Percentiles rank a stretch among this genome's conserved stretches.
These are phyloP conservation scores for Laburnicola sp. DNA, from an alignment of 2,329 filamentous ascomycete genomes.

Conservation along the genomic window DNA sequence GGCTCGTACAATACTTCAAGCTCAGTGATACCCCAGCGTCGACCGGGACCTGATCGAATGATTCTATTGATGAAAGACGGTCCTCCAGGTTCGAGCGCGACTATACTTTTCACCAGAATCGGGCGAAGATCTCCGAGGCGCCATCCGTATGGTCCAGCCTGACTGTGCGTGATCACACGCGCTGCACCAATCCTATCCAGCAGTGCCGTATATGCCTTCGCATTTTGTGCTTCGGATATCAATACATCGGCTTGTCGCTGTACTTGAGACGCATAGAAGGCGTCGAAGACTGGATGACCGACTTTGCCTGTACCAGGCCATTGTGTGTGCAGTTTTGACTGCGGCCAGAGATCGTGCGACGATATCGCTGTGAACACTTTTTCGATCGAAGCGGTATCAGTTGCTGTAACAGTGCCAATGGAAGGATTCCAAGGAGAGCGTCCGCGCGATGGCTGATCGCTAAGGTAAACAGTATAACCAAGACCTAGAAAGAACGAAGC, in stretches of 20 bases:
- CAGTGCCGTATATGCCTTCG: slow-evolving; percentile 48
- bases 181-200: slow-evolving; percentile 50
- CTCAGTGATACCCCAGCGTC: slow-evolving; percentile 34
- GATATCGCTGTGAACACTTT: slow-evolving; percentile 42
- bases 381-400: slow-evolving; percentile 16
- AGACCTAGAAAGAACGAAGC: slow-evolving; percentile 52
- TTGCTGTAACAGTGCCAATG: slow-evolving; percentile 11
- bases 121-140: slow-evolving; percentile 56
- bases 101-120: slow-evolving; percentile 52
- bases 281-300: slow-evolving; percentile 55
- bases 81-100: slow-evolving; percentile 58
- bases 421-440: slow-evolving; percentile 50
- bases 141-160: slow-evolving; percentile 53
- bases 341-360: slow-evolving; percentile 46
- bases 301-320: slow-evolving; percentile 44
- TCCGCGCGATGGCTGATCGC: slow-evolving; percentile 53
- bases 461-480: slow-evolving; percentile 55
- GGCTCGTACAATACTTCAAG: slow-evolving; percentile 41
- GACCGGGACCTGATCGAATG: too few relatives aligned
- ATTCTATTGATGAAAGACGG: slow-evolving; percentile 51
- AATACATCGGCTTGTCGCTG: slow-evolving; percentile 40
- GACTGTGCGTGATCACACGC: slow-evolving; percentile 56
- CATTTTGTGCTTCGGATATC: slow-evolving; percentile 38
- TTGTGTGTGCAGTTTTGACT: slow-evolving; percentile 50
- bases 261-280: slow-evolving; percentile 52